Conservation (phyloP, 768 basidiomycete genomes). For the Obba rivulosa region DNA sequence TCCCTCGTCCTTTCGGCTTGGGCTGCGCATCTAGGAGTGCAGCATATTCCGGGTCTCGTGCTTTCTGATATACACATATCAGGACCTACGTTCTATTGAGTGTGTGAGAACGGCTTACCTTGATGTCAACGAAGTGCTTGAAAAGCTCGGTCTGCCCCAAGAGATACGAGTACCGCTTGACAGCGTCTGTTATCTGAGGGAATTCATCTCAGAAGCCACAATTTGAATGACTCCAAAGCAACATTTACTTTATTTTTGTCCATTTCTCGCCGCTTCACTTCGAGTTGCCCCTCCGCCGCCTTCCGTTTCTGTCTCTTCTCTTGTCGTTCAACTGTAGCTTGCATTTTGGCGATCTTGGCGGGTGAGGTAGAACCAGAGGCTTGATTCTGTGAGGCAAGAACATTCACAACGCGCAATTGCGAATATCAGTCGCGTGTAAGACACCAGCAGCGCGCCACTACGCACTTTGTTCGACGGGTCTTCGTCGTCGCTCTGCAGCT, state of each 20-base stretch:
- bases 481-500: constrained; percentile 36
- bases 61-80: constrained; percentile 45
- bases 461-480: constrained; percentile 49
- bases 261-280: constrained; percentile 73
- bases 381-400: constrained; percentile 23
- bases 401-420: constrained; percentile 9
- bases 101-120: constrained; percentile 41
- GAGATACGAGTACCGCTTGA: constrained; percentile 96
- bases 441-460: constrained; percentile 26
- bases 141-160: constrained; percentile 97
- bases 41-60: constrained; percentile 91
- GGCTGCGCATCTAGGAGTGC: constrained; percentile 83
- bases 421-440: background rate
- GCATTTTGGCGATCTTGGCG: constrained; percentile 27
- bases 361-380: constrained; percentile 30
- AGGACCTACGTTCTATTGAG: background rate
- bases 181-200: constrained; percentile 78
- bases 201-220: background rate
- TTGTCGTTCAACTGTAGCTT: constrained; percentile 34
- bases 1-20: constrained; percentile 77
- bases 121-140: constrained; percentile 97
- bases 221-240: background rate
- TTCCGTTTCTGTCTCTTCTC: constrained; percentile 53
- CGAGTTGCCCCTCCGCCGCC: constrained; percentile 64
- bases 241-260: constrained; percentile 77